Evolutionary conservation across 75 land plant genomes (phyloP).

Genomic region (Pseudotsuga menziesii): DNA sequence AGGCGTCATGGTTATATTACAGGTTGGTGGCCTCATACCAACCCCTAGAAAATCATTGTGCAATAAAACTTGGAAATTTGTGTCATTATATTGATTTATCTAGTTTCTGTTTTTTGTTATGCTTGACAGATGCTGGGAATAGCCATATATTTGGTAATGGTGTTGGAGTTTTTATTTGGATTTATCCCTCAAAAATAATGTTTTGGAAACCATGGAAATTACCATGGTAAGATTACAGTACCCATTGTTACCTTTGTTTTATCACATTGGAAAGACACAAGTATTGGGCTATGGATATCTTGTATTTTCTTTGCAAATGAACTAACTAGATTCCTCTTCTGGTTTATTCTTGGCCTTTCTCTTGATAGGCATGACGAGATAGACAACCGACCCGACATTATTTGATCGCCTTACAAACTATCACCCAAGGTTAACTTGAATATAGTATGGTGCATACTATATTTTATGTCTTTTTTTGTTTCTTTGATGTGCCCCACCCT

Average conservation of each 20-base stretch:
- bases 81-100: background rate
- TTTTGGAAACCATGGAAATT: slow-evolving; percentile 33
- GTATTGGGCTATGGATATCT: background rate
- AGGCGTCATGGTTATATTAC: slow-evolving; percentile 7
- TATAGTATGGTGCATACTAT: too few species aligned
- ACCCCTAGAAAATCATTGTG: background rate
- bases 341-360: too few species aligned
- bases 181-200: slow-evolving; percentile 48
- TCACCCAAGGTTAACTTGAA: too few species aligned
- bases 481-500: too few species aligned
- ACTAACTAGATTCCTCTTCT: background rate
- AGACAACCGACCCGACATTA: too few species aligned
- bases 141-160: slow-evolving; percentile 37
- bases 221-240: slow-evolving; percentile 30
- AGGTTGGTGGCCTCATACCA: background rate
- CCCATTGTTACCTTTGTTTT: background rate
- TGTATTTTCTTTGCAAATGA: background rate
- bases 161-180: slow-evolving; percentile 58
- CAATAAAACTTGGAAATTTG: background rate
- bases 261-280: background rate
- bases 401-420: too few species aligned
- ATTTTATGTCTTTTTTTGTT: too few species aligned
- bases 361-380: slow-evolving; percentile 51
- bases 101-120: background rate
- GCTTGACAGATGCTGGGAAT: slow-evolving; percentile 56